Evolutionary conservation across 257 asterid species (phyloP).

Genomic region (Lavandula angustifolia): DNA sequence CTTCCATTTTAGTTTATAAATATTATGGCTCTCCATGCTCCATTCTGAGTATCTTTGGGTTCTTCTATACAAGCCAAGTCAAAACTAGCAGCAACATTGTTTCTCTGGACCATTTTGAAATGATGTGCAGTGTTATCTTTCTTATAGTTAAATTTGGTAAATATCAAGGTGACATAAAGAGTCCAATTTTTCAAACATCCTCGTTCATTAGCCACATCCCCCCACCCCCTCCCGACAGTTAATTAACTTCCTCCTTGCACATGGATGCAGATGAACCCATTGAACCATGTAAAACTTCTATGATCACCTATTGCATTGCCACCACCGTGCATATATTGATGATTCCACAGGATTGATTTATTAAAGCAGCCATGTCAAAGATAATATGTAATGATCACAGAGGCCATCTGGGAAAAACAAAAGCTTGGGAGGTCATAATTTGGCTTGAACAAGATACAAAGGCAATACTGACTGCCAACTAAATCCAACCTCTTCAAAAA

Average conservation of each 20-base stretch:
- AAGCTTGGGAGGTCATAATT: neutral
- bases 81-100: neutral
- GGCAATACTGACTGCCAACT: slow-evolving; percentile 1
- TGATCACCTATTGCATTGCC: neutral
- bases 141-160: neutral
- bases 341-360: neutral
- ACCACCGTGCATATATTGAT: neutral
- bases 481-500: neutral
- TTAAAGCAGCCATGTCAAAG: slow-evolving; percentile 4
- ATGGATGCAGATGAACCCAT: neutral
- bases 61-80: slow-evolving; percentile 6
- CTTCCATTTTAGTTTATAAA: neutral
- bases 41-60: neutral
- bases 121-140: neutral
- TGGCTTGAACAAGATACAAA: neutral
- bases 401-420: slow-evolving; percentile 1
- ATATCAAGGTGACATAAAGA: neutral
- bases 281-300: slow-evolving; percentile 2
- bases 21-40: neutral
- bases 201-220: neutral
- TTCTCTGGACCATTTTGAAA: neutral
- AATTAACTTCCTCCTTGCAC: neutral
- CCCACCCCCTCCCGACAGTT: neutral
- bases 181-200: neutral
- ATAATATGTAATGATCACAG: neutral